phyloP scores from a whole-genome alignment of 768 basidiomycete genomes.

The Leccinum boreale region DNA sequence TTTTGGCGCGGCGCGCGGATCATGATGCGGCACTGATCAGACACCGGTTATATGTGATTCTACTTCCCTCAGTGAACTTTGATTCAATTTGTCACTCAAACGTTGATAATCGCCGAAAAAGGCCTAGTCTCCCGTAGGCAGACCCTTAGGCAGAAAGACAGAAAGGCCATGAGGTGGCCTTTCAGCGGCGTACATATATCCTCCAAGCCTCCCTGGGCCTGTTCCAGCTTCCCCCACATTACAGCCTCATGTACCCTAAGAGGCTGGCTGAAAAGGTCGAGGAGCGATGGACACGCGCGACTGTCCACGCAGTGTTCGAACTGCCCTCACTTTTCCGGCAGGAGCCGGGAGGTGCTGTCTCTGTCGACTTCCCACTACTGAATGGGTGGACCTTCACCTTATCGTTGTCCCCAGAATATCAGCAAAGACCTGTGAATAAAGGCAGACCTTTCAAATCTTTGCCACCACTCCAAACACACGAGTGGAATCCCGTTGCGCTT shows the following conservation, averaged over 20 bases:
- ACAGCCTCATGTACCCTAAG: not conserved
- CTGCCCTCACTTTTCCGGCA: not conserved
- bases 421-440: not conserved
- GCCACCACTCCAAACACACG: not conserved
- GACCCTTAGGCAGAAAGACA: too few species aligned
- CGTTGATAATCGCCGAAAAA: not conserved
- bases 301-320: constrained; percentile 5
- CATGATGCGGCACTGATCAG: too few species aligned
- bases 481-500: constrained; percentile 5
- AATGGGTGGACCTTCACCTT: constrained; percentile 17
- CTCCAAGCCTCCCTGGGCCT: not conserved
- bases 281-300: constrained; percentile 16
- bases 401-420: constrained; percentile 4
- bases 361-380: constrained; percentile 10
- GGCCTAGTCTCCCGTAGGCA: too few species aligned
- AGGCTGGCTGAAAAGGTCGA: constrained; percentile 3
- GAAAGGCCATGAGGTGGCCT: not conserved
- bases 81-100: not conserved
- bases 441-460: too few species aligned
- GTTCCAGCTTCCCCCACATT: not conserved
- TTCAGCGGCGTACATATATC: not conserved
- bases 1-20: too few species aligned
- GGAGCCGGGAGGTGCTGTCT: not conserved
- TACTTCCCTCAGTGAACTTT: not conserved
- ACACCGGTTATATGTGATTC: too few species aligned